Base-by-base conservation (phyloP, 2,329 filamentous ascomycete genomes). In the Curvularia hawaiiensis region DNA sequence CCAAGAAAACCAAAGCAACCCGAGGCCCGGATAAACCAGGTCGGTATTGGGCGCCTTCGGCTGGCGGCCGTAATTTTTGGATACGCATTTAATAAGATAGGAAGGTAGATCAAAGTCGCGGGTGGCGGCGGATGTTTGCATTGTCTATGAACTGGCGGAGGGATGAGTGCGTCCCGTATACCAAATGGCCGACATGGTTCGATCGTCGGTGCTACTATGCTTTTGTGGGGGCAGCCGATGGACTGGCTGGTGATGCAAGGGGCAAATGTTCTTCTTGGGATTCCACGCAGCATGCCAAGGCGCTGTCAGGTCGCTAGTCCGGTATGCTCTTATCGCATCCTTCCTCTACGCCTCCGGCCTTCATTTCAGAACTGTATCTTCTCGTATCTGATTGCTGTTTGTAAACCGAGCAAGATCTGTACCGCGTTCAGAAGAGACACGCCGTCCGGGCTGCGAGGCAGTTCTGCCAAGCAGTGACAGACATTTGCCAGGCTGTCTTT, bases 1-100 rank as follows among this genome's bases (percentile, higher is more conserved):
- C 73, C 72, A 75, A 73, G 70, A 38, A 49, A 46, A 18, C 50
- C 66, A 63, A 70, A 74, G 68, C 56, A 61, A 64, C 68, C 70
- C 62, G 58, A 52, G 56, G 64, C 67, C 69, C 67, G 71, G 72
- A 65, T 69, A 67, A 70, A 65, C 61, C 64, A 57, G 64, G 66
- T 40, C 50, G 52, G 52, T 47, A 64, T 59, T 62, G 65, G 66
- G 24, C 50, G 53, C 60, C 46, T 49, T 58, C 47, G 48, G 56
- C 31, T 51, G 44, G 11, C 49, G 49, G 49, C 38, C 61, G 44
- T 60, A 52, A 65, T 65, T 64, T 41, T 59, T 41, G 47, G 61
- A 24, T 55, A 50, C 52, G 52, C 48, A n/a, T 49, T 48, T 38
- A 45, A 64, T 68, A n/a, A 63, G 63, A 67, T 49, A 61, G 65